phyloP scores from a whole-genome alignment of 306 rosid genomes.

The Cyamopsis tetragonoloba region DNA sequence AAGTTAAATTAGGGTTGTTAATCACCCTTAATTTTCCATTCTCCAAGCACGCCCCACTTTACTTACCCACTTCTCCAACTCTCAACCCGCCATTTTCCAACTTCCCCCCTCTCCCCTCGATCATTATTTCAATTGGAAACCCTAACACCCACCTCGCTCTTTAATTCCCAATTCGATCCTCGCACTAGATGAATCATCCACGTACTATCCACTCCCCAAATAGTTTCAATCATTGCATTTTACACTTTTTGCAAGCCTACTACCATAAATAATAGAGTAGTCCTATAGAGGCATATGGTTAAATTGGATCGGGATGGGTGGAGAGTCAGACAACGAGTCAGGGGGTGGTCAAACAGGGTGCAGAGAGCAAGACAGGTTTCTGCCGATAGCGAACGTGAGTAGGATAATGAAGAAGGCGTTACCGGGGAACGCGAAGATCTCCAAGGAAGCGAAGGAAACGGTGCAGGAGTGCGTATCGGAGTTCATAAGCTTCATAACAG shows the following conservation, averaged over 20 bases:
- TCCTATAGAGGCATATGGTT: no score
- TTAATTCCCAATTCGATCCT: background rate
- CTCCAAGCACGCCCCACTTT: background rate
- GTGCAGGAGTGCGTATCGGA: slow-evolving; percentile 63
- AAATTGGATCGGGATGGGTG: slow-evolving; percentile 37
- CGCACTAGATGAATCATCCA: no score
- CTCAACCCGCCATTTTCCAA: slow-evolving; percentile 8
- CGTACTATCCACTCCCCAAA: no score
- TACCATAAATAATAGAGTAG: no score
- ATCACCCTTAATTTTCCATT: background rate
- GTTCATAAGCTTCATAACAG: slow-evolving; percentile 59
- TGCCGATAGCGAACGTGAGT: slow-evolving; percentile 61
- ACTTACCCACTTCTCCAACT: slow-evolving; percentile 21
- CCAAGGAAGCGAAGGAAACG: slow-evolving; percentile 57
- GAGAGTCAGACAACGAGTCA: slow-evolving; percentile 56
- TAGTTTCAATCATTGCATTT: no score
- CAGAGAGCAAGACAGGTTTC: slow-evolving; percentile 54
- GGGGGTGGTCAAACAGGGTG: slow-evolving; percentile 39
- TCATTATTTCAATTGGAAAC: no score
- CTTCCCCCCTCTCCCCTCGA: background rate
- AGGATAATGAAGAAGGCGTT: slow-evolving; percentile 61
- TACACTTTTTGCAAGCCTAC: no score
- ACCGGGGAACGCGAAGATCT: slow-evolving; percentile 58
- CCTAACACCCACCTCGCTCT: background rate
- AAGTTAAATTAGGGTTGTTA: no score